These are phyloP conservation scores for Rosa rugosa DNA, from an alignment of 306 rosid species.

Conservation along the genomic window DNA sequence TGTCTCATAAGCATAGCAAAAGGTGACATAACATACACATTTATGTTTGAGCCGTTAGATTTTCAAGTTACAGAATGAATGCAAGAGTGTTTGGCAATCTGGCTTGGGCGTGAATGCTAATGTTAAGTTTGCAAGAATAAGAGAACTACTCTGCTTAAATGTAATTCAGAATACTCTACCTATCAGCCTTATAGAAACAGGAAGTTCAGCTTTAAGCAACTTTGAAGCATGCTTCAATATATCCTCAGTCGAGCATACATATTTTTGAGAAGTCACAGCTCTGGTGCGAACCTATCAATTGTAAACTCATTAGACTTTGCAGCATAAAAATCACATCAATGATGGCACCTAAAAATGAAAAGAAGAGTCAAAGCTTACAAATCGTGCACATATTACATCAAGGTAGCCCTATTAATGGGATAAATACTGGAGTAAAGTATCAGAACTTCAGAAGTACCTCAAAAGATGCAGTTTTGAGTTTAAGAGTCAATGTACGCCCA, in stretches of 20 bases:
- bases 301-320: neutral
- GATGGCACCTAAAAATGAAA: neutral
- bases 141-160: neutral
- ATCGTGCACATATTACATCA: neutral
- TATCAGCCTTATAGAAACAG: conserved; percentile 82
- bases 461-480: conserved; percentile 86
- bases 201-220: conserved; percentile 89
- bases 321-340: neutral
- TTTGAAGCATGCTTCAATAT: conserved; percentile 78
- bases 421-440: conserved; percentile 14
- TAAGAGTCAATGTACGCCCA: conserved; percentile 87
- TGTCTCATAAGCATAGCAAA: neutral
- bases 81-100: neutral
- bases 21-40: neutral
- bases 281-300: conserved; percentile 75
- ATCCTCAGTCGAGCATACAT: conserved; percentile 68
- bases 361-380: neutral
- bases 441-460: conserved; percentile 49
- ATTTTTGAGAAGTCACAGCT: conserved; percentile 76
- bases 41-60: neutral
- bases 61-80: neutral
- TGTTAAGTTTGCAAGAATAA: neutral
- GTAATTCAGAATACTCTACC: conserved; percentile 41
- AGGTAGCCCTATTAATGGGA: neutral
- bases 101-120: neutral